A percentile compares a stretch with the other conserved stretches of the same genome.
Evolutionary conservation across 257 asterid genomes (phyloP).

Genomic region (Fraxinus cuspidata): DNA sequence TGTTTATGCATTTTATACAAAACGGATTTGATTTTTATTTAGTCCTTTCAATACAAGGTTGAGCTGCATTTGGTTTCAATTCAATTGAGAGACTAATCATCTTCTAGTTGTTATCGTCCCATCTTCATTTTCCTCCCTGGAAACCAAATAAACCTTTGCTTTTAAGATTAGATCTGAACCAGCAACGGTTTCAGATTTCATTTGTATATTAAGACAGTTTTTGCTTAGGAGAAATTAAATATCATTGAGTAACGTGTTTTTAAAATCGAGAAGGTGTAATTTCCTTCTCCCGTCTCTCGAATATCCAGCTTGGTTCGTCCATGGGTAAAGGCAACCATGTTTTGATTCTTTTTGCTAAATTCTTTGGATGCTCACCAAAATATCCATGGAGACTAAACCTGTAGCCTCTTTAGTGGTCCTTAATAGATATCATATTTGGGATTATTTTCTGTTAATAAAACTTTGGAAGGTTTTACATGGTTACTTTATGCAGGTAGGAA

Average conservation of each 20-base stretch:
- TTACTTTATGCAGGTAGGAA: constrained; percentile 69
- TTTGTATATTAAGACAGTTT: not conserved
- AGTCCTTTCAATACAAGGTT: not conserved
- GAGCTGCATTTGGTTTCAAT: not conserved
- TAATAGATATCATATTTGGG: not conserved
- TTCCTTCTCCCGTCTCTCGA: constrained; percentile 9
- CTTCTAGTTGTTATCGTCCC: not conserved
- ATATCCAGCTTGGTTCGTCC: not conserved
- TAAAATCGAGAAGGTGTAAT: not conserved
- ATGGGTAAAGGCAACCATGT: not conserved
- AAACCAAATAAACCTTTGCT: not conserved
- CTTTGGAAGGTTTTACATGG: constrained; percentile 7
- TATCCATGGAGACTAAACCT: not conserved
- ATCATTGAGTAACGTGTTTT: not conserved
- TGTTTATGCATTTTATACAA: not conserved
- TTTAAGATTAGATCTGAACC: not conserved
- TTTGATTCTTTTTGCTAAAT: constrained; percentile 12
- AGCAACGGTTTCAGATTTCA: not conserved
- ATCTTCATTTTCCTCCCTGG: not conserved
- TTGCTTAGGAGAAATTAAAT: not conserved
- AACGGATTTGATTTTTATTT: not conserved
- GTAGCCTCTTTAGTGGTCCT: not conserved
- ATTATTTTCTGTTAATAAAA: not conserved
- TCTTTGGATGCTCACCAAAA: constrained; percentile 4
- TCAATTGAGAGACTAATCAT: not conserved